Percentiles rank a stretch among this genome's conserved stretches.
Conservation (phyloP, 1,284 basidiomycete genomes). For the Microbotryum scabiosae region DNA sequence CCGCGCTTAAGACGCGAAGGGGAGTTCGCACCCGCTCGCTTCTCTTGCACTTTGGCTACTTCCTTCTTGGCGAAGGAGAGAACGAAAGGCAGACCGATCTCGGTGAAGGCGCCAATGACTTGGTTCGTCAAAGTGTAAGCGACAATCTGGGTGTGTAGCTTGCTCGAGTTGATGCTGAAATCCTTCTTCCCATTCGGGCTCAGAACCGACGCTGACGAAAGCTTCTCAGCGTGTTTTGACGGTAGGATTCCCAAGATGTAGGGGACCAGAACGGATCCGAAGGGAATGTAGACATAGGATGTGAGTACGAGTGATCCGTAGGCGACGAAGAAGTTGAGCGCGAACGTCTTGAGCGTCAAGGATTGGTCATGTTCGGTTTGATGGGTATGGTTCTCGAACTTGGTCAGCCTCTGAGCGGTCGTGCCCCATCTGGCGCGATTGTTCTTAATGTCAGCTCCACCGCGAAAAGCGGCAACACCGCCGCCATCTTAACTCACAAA, state of each 20-base stretch:
- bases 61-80: constrained; percentile 48
- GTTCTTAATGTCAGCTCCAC: too few species aligned
- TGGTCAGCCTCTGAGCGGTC: constrained; percentile 62
- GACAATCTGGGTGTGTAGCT: constrained; percentile 86
- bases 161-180: constrained; percentile 46
- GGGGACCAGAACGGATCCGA: constrained; percentile 47
- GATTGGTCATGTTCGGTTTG: constrained; percentile 54
- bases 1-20: constrained; percentile 65
- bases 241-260: constrained; percentile 57
- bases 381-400: constrained; percentile 75
- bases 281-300: constrained; percentile 82
- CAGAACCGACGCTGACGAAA: constrained; percentile 15
- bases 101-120: constrained; percentile 68
- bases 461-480: too few species aligned
- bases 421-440: constrained; percentile 53
- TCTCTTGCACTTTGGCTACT: constrained; percentile 20
- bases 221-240: constrained; percentile 28
- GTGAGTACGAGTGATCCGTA: constrained; percentile 53
- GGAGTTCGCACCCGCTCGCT: constrained; percentile 43
- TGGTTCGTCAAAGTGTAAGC: constrained; percentile 92
- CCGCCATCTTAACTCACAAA: constrained; percentile 3
- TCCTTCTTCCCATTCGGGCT: constrained; percentile 22
- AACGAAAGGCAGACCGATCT: constrained; percentile 75
- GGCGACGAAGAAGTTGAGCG: constrained; percentile 76
- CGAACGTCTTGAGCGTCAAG: constrained; percentile 85